A percentile compares a stretch with the other conserved stretches of the same genome.
These are phyloP conservation scores for Leccinellum rugosiceps DNA, from an alignment of 768 basidiomycete species.

Conservation along the genomic window DNA sequence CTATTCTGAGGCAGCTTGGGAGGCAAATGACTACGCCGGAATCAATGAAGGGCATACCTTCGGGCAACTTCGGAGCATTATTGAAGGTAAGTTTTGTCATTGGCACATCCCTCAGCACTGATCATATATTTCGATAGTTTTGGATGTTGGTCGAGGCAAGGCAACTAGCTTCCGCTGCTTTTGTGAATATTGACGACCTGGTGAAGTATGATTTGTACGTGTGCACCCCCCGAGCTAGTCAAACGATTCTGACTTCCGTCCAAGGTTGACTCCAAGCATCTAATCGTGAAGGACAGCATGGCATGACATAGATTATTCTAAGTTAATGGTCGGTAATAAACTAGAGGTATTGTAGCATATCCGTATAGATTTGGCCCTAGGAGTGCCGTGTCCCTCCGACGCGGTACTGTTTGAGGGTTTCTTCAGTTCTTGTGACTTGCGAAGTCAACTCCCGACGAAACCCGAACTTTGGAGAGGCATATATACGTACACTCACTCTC, in stretches of 20 bases:
- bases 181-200: conserved; percentile 79
- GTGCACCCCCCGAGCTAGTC: not conserved
- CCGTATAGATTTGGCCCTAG: not conserved
- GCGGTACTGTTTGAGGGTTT: not conserved
- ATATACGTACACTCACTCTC: not conserved
- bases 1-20: conserved; percentile 89
- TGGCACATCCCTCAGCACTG: not conserved
- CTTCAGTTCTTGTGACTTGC: not conserved
- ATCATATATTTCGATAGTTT: conserved; percentile 43
- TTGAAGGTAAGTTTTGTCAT: conserved; percentile 64
- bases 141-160: conserved; percentile 96
- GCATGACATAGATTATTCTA: conserved; percentile 13
- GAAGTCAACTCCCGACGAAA: not conserved
- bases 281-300: conserved; percentile 17
- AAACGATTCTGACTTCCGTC: conserved; percentile 12
- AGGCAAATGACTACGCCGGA: conserved; percentile 84
- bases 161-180: conserved; percentile 75
- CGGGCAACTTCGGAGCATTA: conserved; percentile 76
- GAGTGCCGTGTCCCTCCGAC: conserved; percentile 14
- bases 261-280: conserved; percentile 51
- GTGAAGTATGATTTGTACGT: conserved; percentile 85
- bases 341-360: conserved; percentile 20
- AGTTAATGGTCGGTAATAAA: conserved; percentile 4
- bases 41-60: conserved; percentile 56
- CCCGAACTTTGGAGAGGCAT: not conserved